Percentiles rank a stretch among this genome's conserved stretches.
Evolutionary conservation across 2,329 filamentous ascomycete species (phyloP).

Genomic region (Lecanosticta acicola): DNA sequence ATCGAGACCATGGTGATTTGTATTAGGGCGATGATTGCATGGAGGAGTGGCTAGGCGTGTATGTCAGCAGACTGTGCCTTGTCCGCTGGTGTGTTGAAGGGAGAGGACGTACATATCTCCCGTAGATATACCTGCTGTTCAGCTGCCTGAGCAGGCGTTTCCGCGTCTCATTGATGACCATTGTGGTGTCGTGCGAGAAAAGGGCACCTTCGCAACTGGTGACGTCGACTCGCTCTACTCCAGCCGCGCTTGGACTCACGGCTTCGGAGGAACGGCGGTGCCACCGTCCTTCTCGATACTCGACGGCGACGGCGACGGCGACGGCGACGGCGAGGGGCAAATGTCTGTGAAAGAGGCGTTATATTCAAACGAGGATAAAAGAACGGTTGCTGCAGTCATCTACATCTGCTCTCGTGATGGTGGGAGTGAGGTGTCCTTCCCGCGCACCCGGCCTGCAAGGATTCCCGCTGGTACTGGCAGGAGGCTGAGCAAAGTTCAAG

Average conservation of each 20-base stretch:
- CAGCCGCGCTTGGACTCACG: background rate
- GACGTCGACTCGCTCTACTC: background rate
- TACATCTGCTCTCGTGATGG: too few species aligned
- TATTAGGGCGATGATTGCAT: conserved; percentile 76
- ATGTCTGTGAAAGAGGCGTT: too few species aligned
- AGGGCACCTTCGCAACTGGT: background rate
- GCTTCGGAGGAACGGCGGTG: background rate
- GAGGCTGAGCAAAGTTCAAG: too few species aligned
- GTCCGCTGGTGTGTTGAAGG: background rate
- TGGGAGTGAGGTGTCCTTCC: too few species aligned
- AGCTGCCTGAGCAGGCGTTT: conserved; percentile 57
- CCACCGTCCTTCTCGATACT: too few species aligned
- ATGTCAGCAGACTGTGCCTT: background rate
- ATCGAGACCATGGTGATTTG: conserved; percentile 83
- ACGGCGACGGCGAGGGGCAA: too few species aligned
- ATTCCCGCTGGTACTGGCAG: too few species aligned
- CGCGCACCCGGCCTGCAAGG: too few species aligned
- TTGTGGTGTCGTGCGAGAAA: conserved; percentile 26
- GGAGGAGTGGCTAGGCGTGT: conserved; percentile 68
- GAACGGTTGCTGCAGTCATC: too few species aligned
- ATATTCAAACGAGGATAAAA: too few species aligned
- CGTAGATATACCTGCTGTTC: conserved; percentile 69
- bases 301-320: background rate
- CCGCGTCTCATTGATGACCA: conserved; percentile 38
- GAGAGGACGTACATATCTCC: conserved; percentile 59